Base-by-base conservation (phyloP, 768 basidiomycete genomes). In the Mrakia blollopis region DNA sequence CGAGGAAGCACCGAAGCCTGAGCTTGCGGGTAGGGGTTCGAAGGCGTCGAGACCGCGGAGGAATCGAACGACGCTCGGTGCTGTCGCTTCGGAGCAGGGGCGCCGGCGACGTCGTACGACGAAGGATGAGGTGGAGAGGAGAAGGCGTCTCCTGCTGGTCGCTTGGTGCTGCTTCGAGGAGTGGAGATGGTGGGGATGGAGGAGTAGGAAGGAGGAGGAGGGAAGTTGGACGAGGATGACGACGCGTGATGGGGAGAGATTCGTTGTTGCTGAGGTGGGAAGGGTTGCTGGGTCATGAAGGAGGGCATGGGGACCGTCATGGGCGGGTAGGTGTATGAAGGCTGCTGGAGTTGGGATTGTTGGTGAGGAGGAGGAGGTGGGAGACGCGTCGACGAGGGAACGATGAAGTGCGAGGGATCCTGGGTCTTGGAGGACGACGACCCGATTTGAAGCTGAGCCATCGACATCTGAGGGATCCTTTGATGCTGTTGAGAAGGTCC, bases 51-150 rank as follows among this genome's bases (percentile, higher is more conserved):
- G 65, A 68, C 21, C 35, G 65, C 37, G 14, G 65, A 68, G 14
- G 65, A 68, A 37, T 68, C 65, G 65, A 68, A 68, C 65, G 65
- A 68, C 35, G 35, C 39, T 30, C 65, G 65, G 35, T 68, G 65
- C 35, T 44, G 65, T 18, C 65, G 14, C 25, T 68, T 68, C 18
- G 65, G 37, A 11, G 65, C 11, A 37, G 65, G 65, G 18, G 18
- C 32, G 44, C 44, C 44, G 44, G 7, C 14, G 1, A 23, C 39
- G 9, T 67, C 35, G 65, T 39, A 41, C 37, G 37, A 23, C 39
- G 65, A n/a, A 21, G 35, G 39, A 25, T n/a, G 65, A 35, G 65
- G 65, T 23, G 65, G 65, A 23, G 65, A 68, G 35, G 65, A 68
- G 65, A 68, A 68, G 10, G 65, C 65, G 35, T 68, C 65, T 23